Base-by-base conservation (phyloP, 306 rosid genomes). In the Trifolium repens region DNA sequence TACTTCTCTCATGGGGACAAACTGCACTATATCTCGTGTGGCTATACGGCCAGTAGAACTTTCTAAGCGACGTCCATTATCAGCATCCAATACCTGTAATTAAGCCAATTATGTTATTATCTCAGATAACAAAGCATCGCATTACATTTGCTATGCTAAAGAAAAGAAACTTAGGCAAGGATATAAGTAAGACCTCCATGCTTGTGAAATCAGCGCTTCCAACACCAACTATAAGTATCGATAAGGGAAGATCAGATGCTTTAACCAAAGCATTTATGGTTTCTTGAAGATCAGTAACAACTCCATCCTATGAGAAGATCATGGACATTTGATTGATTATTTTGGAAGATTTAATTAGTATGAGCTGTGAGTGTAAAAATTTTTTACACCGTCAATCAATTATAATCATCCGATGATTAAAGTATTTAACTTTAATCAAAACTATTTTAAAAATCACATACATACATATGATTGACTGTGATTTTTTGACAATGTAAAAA, bases 141-240 rank as follows among this genome's bases (percentile, higher is more conserved):
- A 27, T 27, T 15, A 8, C 57, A 2, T 30, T 5, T 22, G 16
- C n/a, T 6, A 69, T 82, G 50, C 64, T 59, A 59, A 26, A n/a
- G 66, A 30, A 60, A 60, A 30, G 39, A 60, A 60, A 60, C 17
- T 6, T 15, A 13, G 42, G 14, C 66, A 12, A 27, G 19, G 22
- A 60, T 32, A 13, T 30, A 58, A 55, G 32, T 24, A 17, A 17
- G 15, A 60, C 98, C 96, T 94, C 91, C 97, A 91, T 94, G 81
- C 84, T 86, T 5, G 58, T 77, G 83, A 94, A 94, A 79, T 91
- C 91, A 27, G 96, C 96, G 37, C 40, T 73, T 40, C 97, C 98
- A 54, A 94, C 96, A 72, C 98, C 98, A 60, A 94, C 96, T 34
- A 94, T 80, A 8, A 94, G 97, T 78, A 94, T 19, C 4, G 98